Evolutionary conservation across 1,284 basidiomycete species (phyloP), one percentile per base, ranked within the genome.

Genomic region (Entoloma clypeatum): DNA sequence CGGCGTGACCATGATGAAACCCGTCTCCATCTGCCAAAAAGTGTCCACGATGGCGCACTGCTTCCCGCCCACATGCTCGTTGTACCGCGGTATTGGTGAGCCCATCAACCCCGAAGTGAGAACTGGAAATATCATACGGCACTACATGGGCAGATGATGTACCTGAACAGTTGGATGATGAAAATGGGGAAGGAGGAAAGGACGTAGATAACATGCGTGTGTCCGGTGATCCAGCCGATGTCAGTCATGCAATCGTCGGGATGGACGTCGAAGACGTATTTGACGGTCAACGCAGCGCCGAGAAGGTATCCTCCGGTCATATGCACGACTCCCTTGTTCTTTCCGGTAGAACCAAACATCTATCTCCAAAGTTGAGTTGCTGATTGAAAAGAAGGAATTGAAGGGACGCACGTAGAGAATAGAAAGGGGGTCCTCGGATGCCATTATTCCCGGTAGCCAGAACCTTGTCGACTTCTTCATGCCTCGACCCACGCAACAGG

Each of bases 31-130:
- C 78, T 98, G 95, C 84, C 90, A 94, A 70, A 86, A 94, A 1
- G 92, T 93, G 66, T 98, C 95, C 45, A 98, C 93, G 53, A 99
- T 88, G 11, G 95, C 92, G 59, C 92, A 96, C 65, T 98, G 74
- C 50, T 71, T 74, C 56, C 80, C 78, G 21, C 95, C 96, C 43
- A 97, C 93, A 60, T 92, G 81, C 58, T 97, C 92, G 65, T 92
- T 89, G 71, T 95, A 97, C 95, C 95, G 98, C 95, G 19, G 95
- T 94, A 69, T 98, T 98, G 74, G 99, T 98, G 4, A 95, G 96
- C 70, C 99, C 95, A 40, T 96, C 96, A 41, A 99, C 95, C 44
- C 77, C 83, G 14, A 96, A 86, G 47, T 95, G 83, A 46, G 98
- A 67, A 23, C 79, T 80, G 53, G 75, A 81, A 24, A 98, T 76